These are phyloP conservation scores for Phanerochaete carnosa DNA, from an alignment of 768 basidiomycete genomes.

Conservation along the genomic window DNA sequence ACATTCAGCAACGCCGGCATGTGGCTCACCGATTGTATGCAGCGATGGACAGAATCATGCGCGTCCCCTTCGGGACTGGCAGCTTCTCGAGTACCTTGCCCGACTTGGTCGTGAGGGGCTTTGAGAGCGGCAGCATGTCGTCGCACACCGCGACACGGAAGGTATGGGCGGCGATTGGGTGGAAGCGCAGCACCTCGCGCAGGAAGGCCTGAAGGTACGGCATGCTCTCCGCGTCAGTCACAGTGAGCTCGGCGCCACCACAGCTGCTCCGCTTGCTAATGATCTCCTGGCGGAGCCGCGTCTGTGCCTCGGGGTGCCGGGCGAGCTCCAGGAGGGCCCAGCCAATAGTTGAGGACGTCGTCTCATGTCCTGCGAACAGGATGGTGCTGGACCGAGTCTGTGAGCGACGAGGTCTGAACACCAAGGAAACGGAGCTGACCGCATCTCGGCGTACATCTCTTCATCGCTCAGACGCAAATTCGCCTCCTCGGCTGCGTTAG, in stretches of 20 bases:
- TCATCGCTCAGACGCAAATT: slow-evolving; percentile 33
- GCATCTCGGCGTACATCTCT: slow-evolving; percentile 24
- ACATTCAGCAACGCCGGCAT: neutral
- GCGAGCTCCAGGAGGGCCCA: slow-evolving; percentile 68
- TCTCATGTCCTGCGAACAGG: slow-evolving; percentile 46
- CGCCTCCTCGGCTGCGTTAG: slow-evolving; percentile 46
- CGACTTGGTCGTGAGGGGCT: slow-evolving; percentile 24
- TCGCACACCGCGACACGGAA: slow-evolving; percentile 24
- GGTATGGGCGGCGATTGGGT: slow-evolving; percentile 28
- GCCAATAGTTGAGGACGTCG: slow-evolving; percentile 52
- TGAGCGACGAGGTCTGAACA: neutral
- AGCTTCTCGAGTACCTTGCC: slow-evolving; percentile 24
- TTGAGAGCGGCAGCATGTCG: slow-evolving; percentile 31
- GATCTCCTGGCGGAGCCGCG: slow-evolving; percentile 52
- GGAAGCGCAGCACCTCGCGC: slow-evolving; percentile 31
- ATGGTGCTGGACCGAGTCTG: slow-evolving; percentile 16
- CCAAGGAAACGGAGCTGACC: slow-evolving; percentile 10
- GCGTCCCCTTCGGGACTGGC: slow-evolving; percentile 24
- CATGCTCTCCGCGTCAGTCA: slow-evolving; percentile 49
- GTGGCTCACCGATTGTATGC: slow-evolving; percentile 30
- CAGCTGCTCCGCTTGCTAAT: slow-evolving; percentile 29
- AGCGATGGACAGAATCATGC: slow-evolving; percentile 21
- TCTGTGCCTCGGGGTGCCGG: slow-evolving; percentile 53
- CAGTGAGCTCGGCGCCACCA: slow-evolving; percentile 38
- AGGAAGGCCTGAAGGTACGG: slow-evolving; percentile 24